Evolutionary conservation across 2,329 filamentous ascomycete species (phyloP).

Genomic region (Epichloe gansuensis): DNA sequence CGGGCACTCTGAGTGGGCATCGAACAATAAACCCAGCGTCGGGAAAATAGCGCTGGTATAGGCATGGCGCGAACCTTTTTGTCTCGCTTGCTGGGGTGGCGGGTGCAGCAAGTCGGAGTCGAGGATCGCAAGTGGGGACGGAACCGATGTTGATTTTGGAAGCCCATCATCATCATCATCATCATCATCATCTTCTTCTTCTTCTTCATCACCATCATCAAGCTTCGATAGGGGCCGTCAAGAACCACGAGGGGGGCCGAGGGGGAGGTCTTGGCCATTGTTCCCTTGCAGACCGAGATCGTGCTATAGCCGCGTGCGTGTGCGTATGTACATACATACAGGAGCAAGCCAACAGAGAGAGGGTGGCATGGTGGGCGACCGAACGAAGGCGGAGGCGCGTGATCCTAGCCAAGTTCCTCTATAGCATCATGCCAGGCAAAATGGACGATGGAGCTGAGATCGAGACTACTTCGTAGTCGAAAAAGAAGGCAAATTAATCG

Average conservation of each 20-base stretch:
- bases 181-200: no score
- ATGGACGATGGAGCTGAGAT: not conserved
- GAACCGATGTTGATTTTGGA: not conserved
- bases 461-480: not conserved
- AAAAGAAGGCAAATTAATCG: not conserved
- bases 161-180: not conserved
- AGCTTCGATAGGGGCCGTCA: conserved; percentile 1
- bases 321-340: not conserved
- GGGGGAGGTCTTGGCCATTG: conserved; percentile 1
- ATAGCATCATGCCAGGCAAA: not conserved
- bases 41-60: conserved; percentile 1
- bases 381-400: not conserved
- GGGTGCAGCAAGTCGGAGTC: conserved; percentile 1
- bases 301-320: not conserved
- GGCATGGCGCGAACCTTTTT: conserved; percentile 5
- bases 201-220: not conserved
- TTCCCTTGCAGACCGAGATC: conserved; percentile 1
- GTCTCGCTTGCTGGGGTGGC: conserved; percentile 6
- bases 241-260: not conserved
- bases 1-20: not conserved
- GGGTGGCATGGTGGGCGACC: not conserved
- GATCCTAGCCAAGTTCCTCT: not conserved
- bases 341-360: not conserved
- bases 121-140: conserved; percentile 1
- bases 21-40: conserved; percentile 6